Base-by-base conservation (phyloP, 2,329 filamentous ascomycete species). In the Alternaria sp. region DNA sequence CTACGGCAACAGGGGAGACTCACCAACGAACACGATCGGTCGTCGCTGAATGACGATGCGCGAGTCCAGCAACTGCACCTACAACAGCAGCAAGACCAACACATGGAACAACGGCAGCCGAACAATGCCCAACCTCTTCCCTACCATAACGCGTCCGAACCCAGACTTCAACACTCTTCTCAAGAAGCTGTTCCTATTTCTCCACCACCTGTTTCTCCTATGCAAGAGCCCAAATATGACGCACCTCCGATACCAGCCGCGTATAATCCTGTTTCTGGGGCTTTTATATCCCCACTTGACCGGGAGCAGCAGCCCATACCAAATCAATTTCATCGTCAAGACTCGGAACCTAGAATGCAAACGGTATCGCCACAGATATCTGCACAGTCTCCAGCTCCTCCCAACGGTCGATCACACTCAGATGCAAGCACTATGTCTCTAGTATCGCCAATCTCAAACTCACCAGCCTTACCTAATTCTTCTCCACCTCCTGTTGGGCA, bases 171-270 rank as follows among this genome's bases (percentile, higher is more conserved):
- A 25, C 65, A 70, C 11, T 27, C 54, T 34, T 53, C 59, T 7
- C 61, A 64, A 12, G 45, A 61, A 51, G 54, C 59, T 8, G 57
- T 60, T 5, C 60, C 70, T 3, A 27, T 57, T 32, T 56, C 64
- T 14, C 70, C 74, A 52, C 68, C 70, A 38, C 62, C 68, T 1
- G 70, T 65, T 48, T 67, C 68, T 25, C 66, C 70, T 28, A 27
- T 57, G 27, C 28, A 51, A 20, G 76, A 78, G 40, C 75, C 76
- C 6, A 72, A 63, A 32, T 78, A 79, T 46, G 75, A 79, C 18
- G 76, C 75, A 4, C 75, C 75, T 50, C 72, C 72, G 16, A 78
- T 79, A 50, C 76, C 76, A 32, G 74, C 72, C 20, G 75, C 76
- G 11, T 79, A 79, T 45, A 73, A 52, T 30, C 75, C 71, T 50